A percentile compares a stretch with the other conserved stretches of the same genome.
phyloP scores from a whole-genome alignment of 169 alveolate species.

The Condylostoma magnum region DNA sequence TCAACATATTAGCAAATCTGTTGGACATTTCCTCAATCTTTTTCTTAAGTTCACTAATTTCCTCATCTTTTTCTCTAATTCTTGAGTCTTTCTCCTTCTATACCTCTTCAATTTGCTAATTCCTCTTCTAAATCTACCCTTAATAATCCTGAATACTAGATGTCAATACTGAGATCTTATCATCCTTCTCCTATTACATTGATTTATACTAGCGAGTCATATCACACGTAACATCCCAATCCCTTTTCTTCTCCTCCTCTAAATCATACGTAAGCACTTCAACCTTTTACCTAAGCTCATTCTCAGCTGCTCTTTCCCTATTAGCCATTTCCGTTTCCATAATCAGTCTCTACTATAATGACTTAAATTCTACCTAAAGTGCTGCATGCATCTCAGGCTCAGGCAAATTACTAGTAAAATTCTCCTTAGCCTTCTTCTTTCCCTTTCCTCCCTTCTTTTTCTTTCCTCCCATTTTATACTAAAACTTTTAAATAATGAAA shows the following conservation, averaged over 20 bases:
- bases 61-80: slow-evolving; percentile 61
- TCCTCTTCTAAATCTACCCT: slow-evolving; percentile 43
- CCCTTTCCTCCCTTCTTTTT: slow-evolving; percentile 2
- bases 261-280: slow-evolving; percentile 49
- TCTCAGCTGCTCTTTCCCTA: slow-evolving; percentile 58
- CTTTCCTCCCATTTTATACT: background rate
- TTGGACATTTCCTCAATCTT: slow-evolving; percentile 71
- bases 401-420: slow-evolving; percentile 3
- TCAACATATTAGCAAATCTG: slow-evolving; percentile 71
- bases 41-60: slow-evolving; percentile 58
- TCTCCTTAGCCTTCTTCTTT: slow-evolving; percentile 5
- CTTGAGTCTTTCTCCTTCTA: slow-evolving; percentile 45
- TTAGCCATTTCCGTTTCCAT: slow-evolving; percentile 69
- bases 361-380: slow-evolving; percentile 32
- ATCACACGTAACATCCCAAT: slow-evolving; percentile 48
- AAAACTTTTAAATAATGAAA: background rate
- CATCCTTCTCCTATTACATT: slow-evolving; percentile 57
- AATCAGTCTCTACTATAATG: slow-evolving; percentile 32
- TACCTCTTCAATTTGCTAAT: slow-evolving; percentile 36
- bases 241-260: slow-evolving; percentile 48
- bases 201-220: slow-evolving; percentile 69
- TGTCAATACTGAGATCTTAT: slow-evolving; percentile 38
- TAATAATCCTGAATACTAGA: slow-evolving; percentile 39
- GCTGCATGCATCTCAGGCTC: slow-evolving; percentile 36
- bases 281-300: slow-evolving; percentile 55